These are phyloP conservation scores for Tranzscheliella williamsii DNA, from an alignment of 1,284 basidiomycete species.

Conservation along the genomic window DNA sequence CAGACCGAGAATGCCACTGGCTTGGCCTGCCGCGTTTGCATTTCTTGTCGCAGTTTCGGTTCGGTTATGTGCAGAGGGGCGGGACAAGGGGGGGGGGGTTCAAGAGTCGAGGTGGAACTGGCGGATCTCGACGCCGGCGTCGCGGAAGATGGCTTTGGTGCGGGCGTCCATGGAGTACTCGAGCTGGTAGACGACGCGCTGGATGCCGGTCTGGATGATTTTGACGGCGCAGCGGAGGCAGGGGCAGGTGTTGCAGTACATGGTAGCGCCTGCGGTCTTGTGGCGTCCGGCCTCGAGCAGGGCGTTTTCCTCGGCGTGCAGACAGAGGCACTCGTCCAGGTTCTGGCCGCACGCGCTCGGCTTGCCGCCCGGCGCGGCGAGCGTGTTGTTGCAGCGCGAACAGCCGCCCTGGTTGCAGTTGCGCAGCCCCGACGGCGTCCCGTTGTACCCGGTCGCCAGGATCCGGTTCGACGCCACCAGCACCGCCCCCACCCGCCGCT, in stretches of 20 bases:
- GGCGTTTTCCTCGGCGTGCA: conserved; percentile 98
- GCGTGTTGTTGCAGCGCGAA: conserved; percentile 50
- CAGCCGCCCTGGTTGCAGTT: conserved; percentile 61
- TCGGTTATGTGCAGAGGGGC: too few relatives aligned
- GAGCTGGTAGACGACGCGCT: conserved; percentile 91
- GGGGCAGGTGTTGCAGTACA: conserved; percentile 93
- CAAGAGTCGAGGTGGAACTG: conserved; percentile 41
- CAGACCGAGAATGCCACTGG: too few relatives aligned
- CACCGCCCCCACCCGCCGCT: conserved; percentile 89
- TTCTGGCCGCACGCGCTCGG: conserved; percentile 64
- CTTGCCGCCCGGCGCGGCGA: background rate
- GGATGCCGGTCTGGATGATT: conserved; percentile 92
- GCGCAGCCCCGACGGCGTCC: conserved; percentile 82
- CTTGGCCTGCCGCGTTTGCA: too few relatives aligned
- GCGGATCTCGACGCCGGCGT: conserved; percentile 61
- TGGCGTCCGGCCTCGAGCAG: conserved; percentile 79
- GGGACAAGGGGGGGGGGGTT: too few relatives aligned
- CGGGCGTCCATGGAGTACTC: conserved; percentile 72
- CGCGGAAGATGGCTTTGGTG: conserved; percentile 58
- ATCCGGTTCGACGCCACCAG: conserved; percentile 81
- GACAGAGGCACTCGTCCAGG: conserved; percentile 84
- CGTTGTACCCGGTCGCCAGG: conserved; percentile 97
- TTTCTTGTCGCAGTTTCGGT: too few relatives aligned
- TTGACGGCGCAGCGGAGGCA: conserved; percentile 95
- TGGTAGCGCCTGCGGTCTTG: conserved; percentile 71